Evolutionary conservation across 2,329 filamentous ascomycete species (phyloP).

Genomic region (Curvularia sp.): DNA sequence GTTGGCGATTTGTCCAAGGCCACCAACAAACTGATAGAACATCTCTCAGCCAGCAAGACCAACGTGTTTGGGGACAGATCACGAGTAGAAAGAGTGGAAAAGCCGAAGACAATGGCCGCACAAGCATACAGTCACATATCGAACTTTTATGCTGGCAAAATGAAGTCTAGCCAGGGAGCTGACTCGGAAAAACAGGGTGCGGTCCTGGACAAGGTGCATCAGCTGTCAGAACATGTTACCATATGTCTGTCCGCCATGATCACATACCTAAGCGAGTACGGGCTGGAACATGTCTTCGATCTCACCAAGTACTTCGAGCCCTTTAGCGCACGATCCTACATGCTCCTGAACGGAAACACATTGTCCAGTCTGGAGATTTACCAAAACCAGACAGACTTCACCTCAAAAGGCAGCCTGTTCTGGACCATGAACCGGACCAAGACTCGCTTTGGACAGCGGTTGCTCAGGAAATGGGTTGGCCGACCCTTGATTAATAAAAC

Average conservation of each 20-base stretch:
- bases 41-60: conserved; percentile 84
- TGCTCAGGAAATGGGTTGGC: conserved; percentile 94
- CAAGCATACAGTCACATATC: conserved; percentile 89
- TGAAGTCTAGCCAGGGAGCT: conserved; percentile 61
- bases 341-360: conserved; percentile 95
- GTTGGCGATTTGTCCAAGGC: conserved; percentile 89
- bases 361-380: conserved; percentile 94
- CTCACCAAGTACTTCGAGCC: conserved; percentile 97
- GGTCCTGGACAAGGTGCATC: conserved; percentile 85
- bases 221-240: conserved; percentile 83
- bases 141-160: conserved; percentile 87
- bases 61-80: conserved; percentile 93
- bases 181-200: conserved; percentile 54
- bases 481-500: conserved; percentile 81
- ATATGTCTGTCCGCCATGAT: conserved; percentile 98
- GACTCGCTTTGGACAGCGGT: conserved; percentile 85
- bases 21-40: conserved; percentile 89
- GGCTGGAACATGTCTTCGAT: conserved; percentile 92
- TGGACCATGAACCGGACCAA: conserved; percentile 94
- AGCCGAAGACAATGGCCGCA: conserved; percentile 80
- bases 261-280: conserved; percentile 87
- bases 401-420: conserved; percentile 85
- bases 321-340: conserved; percentile 91
- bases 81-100: conserved; percentile 79
- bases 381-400: conserved; percentile 88